These are phyloP conservation scores for Amanita rubescens DNA, from an alignment of 768 basidiomycete genomes.

Conservation along the genomic window DNA sequence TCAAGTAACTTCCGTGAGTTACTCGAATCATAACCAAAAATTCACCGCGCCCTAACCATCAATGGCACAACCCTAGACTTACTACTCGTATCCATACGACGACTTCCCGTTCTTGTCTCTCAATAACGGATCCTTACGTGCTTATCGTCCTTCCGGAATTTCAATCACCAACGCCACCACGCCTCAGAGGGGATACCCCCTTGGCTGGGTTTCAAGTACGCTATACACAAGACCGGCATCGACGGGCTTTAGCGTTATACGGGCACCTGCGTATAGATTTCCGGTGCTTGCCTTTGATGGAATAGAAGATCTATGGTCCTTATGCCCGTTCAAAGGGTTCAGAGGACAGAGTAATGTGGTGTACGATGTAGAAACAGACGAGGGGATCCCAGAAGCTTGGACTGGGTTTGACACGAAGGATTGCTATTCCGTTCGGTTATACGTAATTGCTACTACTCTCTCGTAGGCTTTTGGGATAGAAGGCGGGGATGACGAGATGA, in stretches of 20 bases:
- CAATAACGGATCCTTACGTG: slow-evolving; percentile 28
- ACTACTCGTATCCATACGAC: slow-evolving; percentile 42
- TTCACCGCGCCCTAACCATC: no score
- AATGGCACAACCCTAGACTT: no score
- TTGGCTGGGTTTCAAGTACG: slow-evolving; percentile 32
- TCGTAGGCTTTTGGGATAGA: no score
- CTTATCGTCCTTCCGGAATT: slow-evolving; percentile 24
- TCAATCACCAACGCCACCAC: slow-evolving; percentile 35
- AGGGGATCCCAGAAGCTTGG: slow-evolving; percentile 12
- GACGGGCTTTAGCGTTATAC: slow-evolving; percentile 28
- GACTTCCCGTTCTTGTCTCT: slow-evolving; percentile 37
- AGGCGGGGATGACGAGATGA: no score
- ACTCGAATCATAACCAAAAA: neutral
- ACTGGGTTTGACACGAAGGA: slow-evolving; percentile 17
- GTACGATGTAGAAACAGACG: slow-evolving; percentile 24
- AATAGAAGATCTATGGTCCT: slow-evolving; percentile 27
- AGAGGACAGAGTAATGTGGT: slow-evolving; percentile 28
- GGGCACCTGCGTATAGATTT: slow-evolving; percentile 11
- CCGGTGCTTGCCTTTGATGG: slow-evolving; percentile 28
- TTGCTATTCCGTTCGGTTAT: slow-evolving; percentile 27
- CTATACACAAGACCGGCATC: slow-evolving; percentile 23
- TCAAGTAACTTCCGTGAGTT: slow-evolving; percentile 36
- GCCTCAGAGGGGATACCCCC: slow-evolving; percentile 21
- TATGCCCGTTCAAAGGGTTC: slow-evolving; percentile 26
- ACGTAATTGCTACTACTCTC: slow-evolving; percentile 15